Evolutionary conservation across 164 flowering plant genomes (phyloP), one percentile per base, ranked within the genome.

Genomic region (Stephania cephalantha): DNA sequence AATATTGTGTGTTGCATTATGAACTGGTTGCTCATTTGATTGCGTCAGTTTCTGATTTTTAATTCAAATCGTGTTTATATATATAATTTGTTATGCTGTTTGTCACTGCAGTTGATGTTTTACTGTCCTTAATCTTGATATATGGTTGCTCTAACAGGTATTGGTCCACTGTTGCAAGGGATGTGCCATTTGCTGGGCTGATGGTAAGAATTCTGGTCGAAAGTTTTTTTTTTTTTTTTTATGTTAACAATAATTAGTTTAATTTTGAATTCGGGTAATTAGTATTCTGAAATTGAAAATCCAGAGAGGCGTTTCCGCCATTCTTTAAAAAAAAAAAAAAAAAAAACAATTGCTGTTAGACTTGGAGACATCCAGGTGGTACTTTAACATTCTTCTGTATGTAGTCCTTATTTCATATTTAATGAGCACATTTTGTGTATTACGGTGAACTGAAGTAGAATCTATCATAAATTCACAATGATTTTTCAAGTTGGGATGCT

Each of bases 101-200:
- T 35, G 68, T 12, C 68, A 22, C 55, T 12, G 30, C 42, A 31
- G 29, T 68, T 68, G 9, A 50, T 48, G 68, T 45, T 73, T 15
- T 58, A 18, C 64, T 12, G 20, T 58, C 64, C 69, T 75, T 70
- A 63, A 6, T 58, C 64, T 63, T 75, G 70, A 63, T 71, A 13
- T 71, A 46, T 78, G 30, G 63, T 76, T 79, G 9, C 52, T 81
- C 83, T 82, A 53, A 74, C 88, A 94, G 98, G 77, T 94, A 89
- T 72, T 84, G 89, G 94, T 94, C 98, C 72, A 94, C 98, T 17
- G 91, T 94, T 75, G 96, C 96, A 68, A 89, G 98, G 79, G 98
- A 94, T 86, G 93, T 94, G 74, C 98, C 98, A 55, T 92, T 94
- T 87, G 97, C 98, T 78, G 98, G 98, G 75, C 82, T 94, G 20